Evolutionary conservation across 202 grass and related monocot genomes (phyloP).

Genomic region (Digitaria exilis): DNA sequence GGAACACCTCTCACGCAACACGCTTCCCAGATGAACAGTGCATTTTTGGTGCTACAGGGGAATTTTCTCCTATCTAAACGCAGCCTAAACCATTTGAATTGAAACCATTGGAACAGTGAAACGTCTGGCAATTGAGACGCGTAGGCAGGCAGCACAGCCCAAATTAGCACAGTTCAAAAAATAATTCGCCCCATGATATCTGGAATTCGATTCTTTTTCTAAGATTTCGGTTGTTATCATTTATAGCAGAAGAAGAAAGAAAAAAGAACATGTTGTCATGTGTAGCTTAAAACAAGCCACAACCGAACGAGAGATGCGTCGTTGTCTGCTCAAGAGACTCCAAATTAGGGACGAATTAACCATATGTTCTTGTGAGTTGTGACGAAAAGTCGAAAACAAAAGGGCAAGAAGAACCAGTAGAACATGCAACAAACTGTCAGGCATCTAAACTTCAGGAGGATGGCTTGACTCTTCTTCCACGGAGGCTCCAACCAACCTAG

Average conservation of each 20-base stretch:
- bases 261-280: not conserved
- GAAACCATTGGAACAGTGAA: not conserved
- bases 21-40: too few relatives aligned
- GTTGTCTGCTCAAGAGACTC: not conserved
- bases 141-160: not conserved
- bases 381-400: not conserved
- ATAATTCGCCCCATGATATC: not conserved
- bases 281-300: not conserved
- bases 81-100: not conserved
- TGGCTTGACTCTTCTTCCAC: not conserved
- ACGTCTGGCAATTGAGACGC: not conserved
- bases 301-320: not conserved
- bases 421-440: not conserved
- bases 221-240: not conserved
- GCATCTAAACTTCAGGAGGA: not conserved
- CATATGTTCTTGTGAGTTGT: not conserved
- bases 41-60: too few relatives aligned
- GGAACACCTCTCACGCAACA: too few relatives aligned
- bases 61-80: too few relatives aligned
- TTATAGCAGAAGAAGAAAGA: not conserved
- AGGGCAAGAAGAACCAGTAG: not conserved
- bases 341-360: not conserved
- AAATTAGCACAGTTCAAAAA: not conserved
- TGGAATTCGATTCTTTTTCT: not conserved
- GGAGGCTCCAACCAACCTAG: not conserved